A percentile compares a stretch with the other conserved stretches of the same genome.
Conservation (phyloP, 495 filamentous ascomycete species). For the Penicillium maclennaniae region DNA sequence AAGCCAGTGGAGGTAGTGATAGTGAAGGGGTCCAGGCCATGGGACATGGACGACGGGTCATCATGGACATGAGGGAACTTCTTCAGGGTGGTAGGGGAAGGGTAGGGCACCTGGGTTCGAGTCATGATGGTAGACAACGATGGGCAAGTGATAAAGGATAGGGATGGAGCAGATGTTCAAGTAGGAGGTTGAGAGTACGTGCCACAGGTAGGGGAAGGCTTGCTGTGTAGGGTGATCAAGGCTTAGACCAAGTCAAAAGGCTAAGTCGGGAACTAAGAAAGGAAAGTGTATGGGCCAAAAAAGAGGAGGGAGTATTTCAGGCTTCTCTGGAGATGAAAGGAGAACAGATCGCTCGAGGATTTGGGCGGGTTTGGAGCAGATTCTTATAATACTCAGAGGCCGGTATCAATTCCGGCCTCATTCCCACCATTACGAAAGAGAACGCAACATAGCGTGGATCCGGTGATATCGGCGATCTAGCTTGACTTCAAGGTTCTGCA, state of each 20-base stretch:
- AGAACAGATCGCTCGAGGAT: slow-evolving; percentile 16
- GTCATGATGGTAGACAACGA: slow-evolving; percentile 25
- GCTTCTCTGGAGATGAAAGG: slow-evolving; percentile 10
- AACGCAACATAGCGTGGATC: slow-evolving; percentile 27
- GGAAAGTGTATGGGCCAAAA: slow-evolving; percentile 14
- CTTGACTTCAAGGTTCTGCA: not conserved
- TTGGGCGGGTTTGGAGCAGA: slow-evolving; percentile 31
- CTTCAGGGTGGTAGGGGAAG: slow-evolving; percentile 41
- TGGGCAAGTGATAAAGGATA: not conserved
- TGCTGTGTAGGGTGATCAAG: slow-evolving; percentile 33
- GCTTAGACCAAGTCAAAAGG: slow-evolving; percentile 23
- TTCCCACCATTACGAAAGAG: slow-evolving; percentile 31
- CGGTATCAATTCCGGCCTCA: slow-evolving; percentile 44
- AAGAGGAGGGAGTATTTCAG: slow-evolving; percentile 6
- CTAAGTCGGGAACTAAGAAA: slow-evolving; percentile 31
- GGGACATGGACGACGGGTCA: slow-evolving; percentile 57
- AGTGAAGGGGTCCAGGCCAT: slow-evolving; percentile 66
- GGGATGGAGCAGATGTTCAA: not conserved
- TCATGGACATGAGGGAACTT: slow-evolving; percentile 55
- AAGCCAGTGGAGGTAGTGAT: slow-evolving; percentile 83
- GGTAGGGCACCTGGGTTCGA: slow-evolving; percentile 28
- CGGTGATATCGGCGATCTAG: slow-evolving; percentile 11
- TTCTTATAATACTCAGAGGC: slow-evolving; percentile 57
- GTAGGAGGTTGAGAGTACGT: not conserved
- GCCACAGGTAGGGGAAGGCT: slow-evolving; percentile 24